Evolutionary conservation across 179 eudicot species (phyloP), one percentile per base, ranked within the genome.

Genomic region (Kewa caespitosa): DNA sequence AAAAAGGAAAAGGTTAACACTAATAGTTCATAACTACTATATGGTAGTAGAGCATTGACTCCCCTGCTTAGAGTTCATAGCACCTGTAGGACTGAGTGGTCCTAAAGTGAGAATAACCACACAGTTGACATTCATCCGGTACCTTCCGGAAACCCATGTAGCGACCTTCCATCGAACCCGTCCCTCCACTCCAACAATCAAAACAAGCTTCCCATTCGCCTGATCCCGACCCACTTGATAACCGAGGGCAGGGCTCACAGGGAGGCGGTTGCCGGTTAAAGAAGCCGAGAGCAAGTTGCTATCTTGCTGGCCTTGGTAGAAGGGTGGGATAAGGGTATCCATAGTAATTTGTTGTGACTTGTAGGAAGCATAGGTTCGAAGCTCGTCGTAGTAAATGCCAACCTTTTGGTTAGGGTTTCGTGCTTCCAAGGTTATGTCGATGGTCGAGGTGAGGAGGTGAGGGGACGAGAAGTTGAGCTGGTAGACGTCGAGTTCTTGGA

Each of bases 111-210:
- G 74, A 43, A 90, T 74, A 48, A 90, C 81, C 43, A 90, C 84
- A 67, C 99, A 95, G 46, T 82, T 87, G 15, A 95, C 90, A 68
- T 75, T 82, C 14, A 95, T 77, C 70, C 90, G 81, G 61, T 93
- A 93, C 62, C 85, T 80, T 2, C 98, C 94, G 1, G 98, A 93
- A 48, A 91, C 94, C 97, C 97, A 95, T 76, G 81, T 90, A 34
- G 94, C 94, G 4, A 95, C 80, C 79, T 86, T 95, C 99, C 99
- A 95, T 41, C 97, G 78, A 30, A 93, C 67, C 67, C 66, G 69
- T 27, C 99, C 99, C 41, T 86, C 85, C 41, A 81, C 79, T 81
- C 84, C 90, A 13, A 95, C 23, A 38, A 48, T 77, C 42, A 95
- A 39, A 23, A 85, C 81, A 68, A 95, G 63, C 73, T 79, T 88